Conservation (phyloP, 2,329 filamentous ascomycete genomes). For the Aureobasidium mangrovei region DNA sequence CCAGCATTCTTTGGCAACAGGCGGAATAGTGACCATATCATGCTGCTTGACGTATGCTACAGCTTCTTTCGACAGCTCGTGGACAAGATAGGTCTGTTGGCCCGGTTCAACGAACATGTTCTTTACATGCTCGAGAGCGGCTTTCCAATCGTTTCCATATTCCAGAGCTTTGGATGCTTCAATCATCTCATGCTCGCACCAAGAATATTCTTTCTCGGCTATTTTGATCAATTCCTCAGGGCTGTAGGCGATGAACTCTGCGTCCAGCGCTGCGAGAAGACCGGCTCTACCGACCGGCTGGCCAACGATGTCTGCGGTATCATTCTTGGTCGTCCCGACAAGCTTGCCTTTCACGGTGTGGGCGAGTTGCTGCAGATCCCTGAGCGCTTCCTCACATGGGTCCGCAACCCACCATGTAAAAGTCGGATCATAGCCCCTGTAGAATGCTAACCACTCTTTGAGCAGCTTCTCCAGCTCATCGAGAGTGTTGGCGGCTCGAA, state of each 20-base stretch:
- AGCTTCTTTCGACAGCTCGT: constrained; percentile 43
- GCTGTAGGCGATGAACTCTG: constrained; percentile 51
- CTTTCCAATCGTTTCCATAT: constrained; percentile 41
- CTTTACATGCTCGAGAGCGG: constrained; percentile 49
- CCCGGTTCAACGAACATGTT: constrained; percentile 46
- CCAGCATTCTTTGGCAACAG: constrained; percentile 45
- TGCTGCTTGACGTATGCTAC: constrained; percentile 45
- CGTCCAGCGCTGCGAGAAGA: constrained; percentile 44
- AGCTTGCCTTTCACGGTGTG: constrained; percentile 34
- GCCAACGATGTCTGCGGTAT: constrained; percentile 46
- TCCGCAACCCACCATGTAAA: constrained; percentile 49
- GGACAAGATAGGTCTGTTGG: constrained; percentile 45
- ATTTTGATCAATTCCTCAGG: constrained; percentile 49
- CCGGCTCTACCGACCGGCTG: constrained; percentile 48
- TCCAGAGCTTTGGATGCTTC: constrained; percentile 42
- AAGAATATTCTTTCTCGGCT: constrained; percentile 43
- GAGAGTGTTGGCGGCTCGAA: constrained; percentile 39
- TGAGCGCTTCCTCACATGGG: constrained; percentile 36
- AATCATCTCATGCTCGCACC: constrained; percentile 50
- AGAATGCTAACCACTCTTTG: constrained; percentile 43
- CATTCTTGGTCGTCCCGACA: constrained; percentile 36
- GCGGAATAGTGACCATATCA: constrained; percentile 48
- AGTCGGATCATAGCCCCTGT: constrained; percentile 46
- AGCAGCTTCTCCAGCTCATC: constrained; percentile 35
- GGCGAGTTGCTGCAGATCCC: constrained; percentile 30